phyloP scores from a whole-genome alignment of 1,284 basidiomycete species.

The Abortiporus biennis region DNA sequence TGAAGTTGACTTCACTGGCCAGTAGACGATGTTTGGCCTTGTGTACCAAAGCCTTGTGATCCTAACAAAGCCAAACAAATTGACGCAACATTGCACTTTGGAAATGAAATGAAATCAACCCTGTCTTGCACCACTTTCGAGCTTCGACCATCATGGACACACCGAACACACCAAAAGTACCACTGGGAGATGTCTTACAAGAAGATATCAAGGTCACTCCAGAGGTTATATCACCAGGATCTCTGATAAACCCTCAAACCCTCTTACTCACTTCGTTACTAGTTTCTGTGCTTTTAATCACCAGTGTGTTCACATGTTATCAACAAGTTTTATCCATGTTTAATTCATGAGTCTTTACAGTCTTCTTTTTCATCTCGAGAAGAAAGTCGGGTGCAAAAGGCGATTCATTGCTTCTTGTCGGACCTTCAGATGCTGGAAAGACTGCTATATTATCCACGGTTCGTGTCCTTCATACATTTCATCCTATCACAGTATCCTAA shows the following conservation, averaged over 20 bases:
- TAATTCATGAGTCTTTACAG: slow-evolving; percentile 13
- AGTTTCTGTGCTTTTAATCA: slow-evolving; percentile 19
- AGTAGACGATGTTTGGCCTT: background rate
- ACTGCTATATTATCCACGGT: slow-evolving; percentile 60
- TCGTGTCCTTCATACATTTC: slow-evolving; percentile 23
- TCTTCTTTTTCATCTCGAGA: slow-evolving; percentile 32
- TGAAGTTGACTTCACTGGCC: background rate
- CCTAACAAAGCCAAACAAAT: slow-evolving; percentile 20
- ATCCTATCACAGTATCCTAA: slow-evolving; percentile 17
- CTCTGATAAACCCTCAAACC: slow-evolving; percentile 17
- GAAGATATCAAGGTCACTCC: slow-evolving; percentile 5
- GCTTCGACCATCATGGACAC: background rate
- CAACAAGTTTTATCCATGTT: background rate
- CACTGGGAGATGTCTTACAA: background rate
- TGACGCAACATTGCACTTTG: background rate
- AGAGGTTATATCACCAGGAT: slow-evolving; percentile 18
- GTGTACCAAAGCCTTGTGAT: slow-evolving; percentile 15
- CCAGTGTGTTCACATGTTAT: slow-evolving; percentile 21
- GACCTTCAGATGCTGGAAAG: slow-evolving; percentile 69
- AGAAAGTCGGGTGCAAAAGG: slow-evolving; percentile 42
- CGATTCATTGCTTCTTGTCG: slow-evolving; percentile 57
- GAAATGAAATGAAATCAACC: background rate
- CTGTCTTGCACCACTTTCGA: background rate
- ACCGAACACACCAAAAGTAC: background rate
- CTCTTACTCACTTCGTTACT: slow-evolving; percentile 20